Conservation (phyloP, 225 moss, liverwort and hornwort genomes). For the Asterella californica region DNA sequence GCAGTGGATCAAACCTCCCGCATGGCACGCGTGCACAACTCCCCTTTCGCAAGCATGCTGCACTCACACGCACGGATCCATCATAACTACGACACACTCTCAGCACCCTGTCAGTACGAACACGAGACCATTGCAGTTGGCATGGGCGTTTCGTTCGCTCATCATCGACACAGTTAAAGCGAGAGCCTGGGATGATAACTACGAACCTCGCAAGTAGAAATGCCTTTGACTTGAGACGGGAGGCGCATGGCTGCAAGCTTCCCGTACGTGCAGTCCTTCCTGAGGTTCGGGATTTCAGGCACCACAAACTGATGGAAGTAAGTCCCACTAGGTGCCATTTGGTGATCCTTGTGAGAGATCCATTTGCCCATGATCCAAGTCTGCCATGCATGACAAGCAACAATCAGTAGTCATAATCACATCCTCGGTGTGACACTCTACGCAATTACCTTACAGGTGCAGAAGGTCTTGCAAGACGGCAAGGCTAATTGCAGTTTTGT, state of each 20-base stretch:
- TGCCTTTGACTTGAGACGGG: slow-evolving; percentile 70
- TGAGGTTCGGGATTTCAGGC: slow-evolving; percentile 54
- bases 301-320: slow-evolving; percentile 95
- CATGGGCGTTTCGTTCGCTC: background rate
- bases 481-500: too few relatives aligned
- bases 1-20: slow-evolving; percentile 41
- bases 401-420: background rate
- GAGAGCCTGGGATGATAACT: background rate
- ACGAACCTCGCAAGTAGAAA: slow-evolving; percentile 79
- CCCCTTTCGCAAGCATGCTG: slow-evolving; percentile 37
- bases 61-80: too few relatives aligned
- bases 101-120: too few relatives aligned
- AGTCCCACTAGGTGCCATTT: slow-evolving; percentile 70
- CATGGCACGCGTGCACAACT: slow-evolving; percentile 47
- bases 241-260: slow-evolving; percentile 92
- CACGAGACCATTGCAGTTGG: background rate
- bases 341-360: slow-evolving; percentile 58
- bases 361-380: slow-evolving; percentile 96
- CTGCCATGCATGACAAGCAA: slow-evolving; percentile 16
- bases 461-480: too few relatives aligned
- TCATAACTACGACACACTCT: too few relatives aligned
- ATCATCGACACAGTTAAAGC: background rate
- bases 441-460: too few relatives aligned
- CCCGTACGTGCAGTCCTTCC: slow-evolving; percentile 84
- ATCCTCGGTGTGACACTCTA: too few relatives aligned